These are phyloP conservation scores for Silene conica DNA, from an alignment of 148 eudicot genomes.

Conservation along the genomic window DNA sequence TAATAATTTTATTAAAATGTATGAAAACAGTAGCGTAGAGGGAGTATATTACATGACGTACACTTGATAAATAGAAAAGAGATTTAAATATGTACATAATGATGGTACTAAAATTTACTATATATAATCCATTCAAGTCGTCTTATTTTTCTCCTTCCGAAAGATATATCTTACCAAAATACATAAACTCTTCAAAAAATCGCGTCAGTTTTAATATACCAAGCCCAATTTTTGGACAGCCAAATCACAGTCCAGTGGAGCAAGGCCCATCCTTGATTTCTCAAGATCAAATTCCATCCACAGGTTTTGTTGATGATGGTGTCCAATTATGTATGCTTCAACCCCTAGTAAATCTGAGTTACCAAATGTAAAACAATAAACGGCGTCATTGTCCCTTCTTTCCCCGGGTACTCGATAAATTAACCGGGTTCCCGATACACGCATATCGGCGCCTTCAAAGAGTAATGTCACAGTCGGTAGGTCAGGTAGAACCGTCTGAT, in stretches of 20 bases:
- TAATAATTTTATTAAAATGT: too few relatives aligned
- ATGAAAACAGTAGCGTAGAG: too few relatives aligned
- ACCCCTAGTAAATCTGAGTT: slow-evolving; percentile 40
- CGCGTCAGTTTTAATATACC: neutral
- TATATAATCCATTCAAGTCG: too few relatives aligned
- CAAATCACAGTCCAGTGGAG: slow-evolving; percentile 36
- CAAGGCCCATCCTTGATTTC: slow-evolving; percentile 43
- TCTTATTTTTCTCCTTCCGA: too few relatives aligned
- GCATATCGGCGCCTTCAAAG: slow-evolving; percentile 42
- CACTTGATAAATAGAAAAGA: too few relatives aligned
- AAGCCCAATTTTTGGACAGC: slow-evolving; percentile 30
- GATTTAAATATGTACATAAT: too few relatives aligned
- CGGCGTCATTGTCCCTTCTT: slow-evolving; percentile 28
- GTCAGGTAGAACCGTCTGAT: slow-evolving; percentile 23
- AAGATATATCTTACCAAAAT: too few relatives aligned
- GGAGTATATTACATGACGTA: too few relatives aligned
- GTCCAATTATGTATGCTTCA: slow-evolving; percentile 43
- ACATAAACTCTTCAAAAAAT: neutral
- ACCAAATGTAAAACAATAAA: slow-evolving; percentile 46
- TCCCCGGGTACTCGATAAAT: slow-evolving; percentile 38
- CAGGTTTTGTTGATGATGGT: slow-evolving; percentile 45
- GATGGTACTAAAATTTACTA: too few relatives aligned
- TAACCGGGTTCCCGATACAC: slow-evolving; percentile 29
- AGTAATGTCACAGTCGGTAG: slow-evolving; percentile 35
- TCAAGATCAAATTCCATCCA: slow-evolving; percentile 52